These are phyloP conservation scores for Venustampulla echinocandica DNA, from an alignment of 495 filamentous ascomycete genomes.

Conservation along the genomic window DNA sequence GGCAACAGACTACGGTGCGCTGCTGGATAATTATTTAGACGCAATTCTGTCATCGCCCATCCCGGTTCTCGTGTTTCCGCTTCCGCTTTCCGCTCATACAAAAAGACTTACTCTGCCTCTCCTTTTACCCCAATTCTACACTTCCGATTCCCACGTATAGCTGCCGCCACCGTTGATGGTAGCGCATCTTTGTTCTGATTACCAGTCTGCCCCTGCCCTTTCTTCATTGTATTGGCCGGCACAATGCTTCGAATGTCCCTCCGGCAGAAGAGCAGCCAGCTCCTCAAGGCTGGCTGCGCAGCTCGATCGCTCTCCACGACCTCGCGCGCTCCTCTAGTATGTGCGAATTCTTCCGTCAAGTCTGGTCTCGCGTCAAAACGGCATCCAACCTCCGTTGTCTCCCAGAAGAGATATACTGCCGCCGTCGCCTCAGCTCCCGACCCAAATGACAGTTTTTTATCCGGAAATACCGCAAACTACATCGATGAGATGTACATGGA, in stretches of 20 bases:
- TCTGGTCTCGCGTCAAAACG: slow-evolving; percentile 27
- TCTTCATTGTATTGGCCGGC: slow-evolving; percentile 17
- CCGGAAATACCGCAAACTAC: slow-evolving; percentile 93
- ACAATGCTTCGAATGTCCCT: slow-evolving; percentile 47
- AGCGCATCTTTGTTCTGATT: slow-evolving; percentile 3
- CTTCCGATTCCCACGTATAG: no score
- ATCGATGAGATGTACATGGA: slow-evolving; percentile 99
- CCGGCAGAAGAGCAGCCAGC: slow-evolving; percentile 38
- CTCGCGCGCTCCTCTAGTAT: slow-evolving; percentile 34
- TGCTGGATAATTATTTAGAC: no score
- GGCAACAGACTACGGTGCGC: no score
- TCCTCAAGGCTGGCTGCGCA: slow-evolving; percentile 43
- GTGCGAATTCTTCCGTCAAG: slow-evolving; percentile 8
- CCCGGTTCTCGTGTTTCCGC: slow-evolving; percentile 15
- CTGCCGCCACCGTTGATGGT: background rate
- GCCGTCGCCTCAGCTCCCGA: slow-evolving; percentile 44
- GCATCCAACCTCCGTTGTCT: slow-evolving; percentile 41
- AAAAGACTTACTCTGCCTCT: slow-evolving; percentile 47
- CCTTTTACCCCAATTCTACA: slow-evolving; percentile 26
- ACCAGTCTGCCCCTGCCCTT: slow-evolving; percentile 1
- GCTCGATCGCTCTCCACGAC: slow-evolving; percentile 40
- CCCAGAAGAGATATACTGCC: slow-evolving; percentile 41
- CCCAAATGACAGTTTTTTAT: slow-evolving; percentile 88
- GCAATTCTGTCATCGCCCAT: no score
- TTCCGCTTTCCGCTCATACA: slow-evolving; percentile 2